Evolutionary conservation across 352 stramenopile species (phyloP).

Genomic region (Globisporangium cystogenes): DNA sequence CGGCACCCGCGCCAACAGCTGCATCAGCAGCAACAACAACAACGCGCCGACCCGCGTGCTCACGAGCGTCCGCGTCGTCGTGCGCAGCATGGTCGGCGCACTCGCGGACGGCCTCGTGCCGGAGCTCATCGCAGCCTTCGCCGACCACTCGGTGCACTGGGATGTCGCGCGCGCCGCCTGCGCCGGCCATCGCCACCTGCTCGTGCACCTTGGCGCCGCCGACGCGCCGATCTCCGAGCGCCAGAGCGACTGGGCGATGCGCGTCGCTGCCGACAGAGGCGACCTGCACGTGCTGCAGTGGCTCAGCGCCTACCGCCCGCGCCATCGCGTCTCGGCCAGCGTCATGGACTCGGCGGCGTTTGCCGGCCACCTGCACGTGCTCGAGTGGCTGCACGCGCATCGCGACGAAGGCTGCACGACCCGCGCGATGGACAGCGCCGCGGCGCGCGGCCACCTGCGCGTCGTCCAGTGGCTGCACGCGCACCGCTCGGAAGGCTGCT

Average conservation of each 20-base stretch:
- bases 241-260: slow-evolving; percentile 63
- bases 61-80: slow-evolving; percentile 32
- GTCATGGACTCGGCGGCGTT: slow-evolving; percentile 79
- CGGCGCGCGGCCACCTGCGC: slow-evolving; percentile 54
- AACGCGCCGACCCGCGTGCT: slow-evolving; percentile 4
- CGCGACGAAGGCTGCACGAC: slow-evolving; percentile 63
- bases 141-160: slow-evolving; percentile 57
- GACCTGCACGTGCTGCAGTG: slow-evolving; percentile 57
- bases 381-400: slow-evolving; percentile 76
- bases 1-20: too few relatives aligned
- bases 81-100: slow-evolving; percentile 35
- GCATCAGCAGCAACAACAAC: not conserved
- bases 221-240: slow-evolving; percentile 30
- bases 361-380: slow-evolving; percentile 53
- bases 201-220: slow-evolving; percentile 34
- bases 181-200: slow-evolving; percentile 40
- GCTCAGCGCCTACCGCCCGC: slow-evolving; percentile 49
- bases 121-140: slow-evolving; percentile 34
- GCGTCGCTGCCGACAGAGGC: slow-evolving; percentile 58
- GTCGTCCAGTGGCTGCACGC: slow-evolving; percentile 70
- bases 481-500: slow-evolving; percentile 62
- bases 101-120: slow-evolving; percentile 38
- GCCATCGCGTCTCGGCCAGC: slow-evolving; percentile 45
- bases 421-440: slow-evolving; percentile 69
- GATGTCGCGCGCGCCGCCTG: slow-evolving; percentile 52